phyloP scores from a whole-genome alignment of 345 rosid species.

The Luvunga scandens region DNA sequence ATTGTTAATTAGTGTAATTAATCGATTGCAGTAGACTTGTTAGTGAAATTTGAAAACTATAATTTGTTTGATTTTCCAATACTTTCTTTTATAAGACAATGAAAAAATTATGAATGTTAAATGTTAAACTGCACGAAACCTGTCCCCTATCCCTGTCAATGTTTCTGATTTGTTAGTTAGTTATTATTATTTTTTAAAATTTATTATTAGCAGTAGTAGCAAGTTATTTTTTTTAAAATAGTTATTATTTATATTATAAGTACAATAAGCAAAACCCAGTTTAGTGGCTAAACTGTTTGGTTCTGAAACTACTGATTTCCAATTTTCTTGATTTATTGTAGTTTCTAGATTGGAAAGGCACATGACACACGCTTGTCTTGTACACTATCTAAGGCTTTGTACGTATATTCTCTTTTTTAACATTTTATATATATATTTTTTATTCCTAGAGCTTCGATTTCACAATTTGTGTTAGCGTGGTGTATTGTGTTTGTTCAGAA shows the following conservation, averaged over 20 bases:
- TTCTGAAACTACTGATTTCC: not conserved
- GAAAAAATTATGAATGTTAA: not conserved
- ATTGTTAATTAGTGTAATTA: not conserved
- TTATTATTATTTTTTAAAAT: no score
- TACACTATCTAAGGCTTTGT: conserved; percentile 15
- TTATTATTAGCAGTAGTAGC: not conserved
- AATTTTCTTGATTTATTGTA: conserved; percentile 8
- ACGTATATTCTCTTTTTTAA: not conserved
- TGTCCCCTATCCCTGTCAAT: not conserved
- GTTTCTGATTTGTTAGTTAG: not conserved
- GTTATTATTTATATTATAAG: not conserved
- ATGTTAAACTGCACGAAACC: not conserved
- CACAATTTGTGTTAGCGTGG: not conserved
- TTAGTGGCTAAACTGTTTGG: not conserved
- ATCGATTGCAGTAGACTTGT: not conserved
- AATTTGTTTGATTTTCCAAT: not conserved
- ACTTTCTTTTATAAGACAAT: not conserved
- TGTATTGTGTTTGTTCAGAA: not conserved
- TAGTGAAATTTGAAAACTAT: not conserved
- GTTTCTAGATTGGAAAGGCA: not conserved
- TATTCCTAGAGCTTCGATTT: not conserved
- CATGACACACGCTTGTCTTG: conserved; percentile 14
- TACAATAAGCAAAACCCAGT: not conserved
- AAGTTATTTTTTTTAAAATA: not conserved
- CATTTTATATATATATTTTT: not conserved